Percentiles rank a stretch among this genome's conserved stretches.
Conservation (phyloP, 805 yeast genomes). For the Wickerhamomyces rabaulensis region DNA sequence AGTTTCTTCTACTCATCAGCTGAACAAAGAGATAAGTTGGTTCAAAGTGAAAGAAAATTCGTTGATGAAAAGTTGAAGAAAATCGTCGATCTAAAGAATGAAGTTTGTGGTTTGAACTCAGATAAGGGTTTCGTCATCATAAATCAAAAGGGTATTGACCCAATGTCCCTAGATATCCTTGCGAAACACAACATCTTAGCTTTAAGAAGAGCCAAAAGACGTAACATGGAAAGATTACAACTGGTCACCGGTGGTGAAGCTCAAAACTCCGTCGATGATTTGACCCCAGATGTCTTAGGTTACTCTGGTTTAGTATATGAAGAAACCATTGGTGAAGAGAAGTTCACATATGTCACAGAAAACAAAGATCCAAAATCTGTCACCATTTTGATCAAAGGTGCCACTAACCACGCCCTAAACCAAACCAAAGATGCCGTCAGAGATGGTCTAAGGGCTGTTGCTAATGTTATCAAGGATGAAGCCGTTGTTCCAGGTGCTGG, state of each 20-base stretch:
- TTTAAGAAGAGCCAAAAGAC: conserved; percentile 94
- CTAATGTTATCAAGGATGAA: conserved; percentile 83
- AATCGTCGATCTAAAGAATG: conserved; percentile 88
- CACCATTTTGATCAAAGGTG: conserved; percentile 89
- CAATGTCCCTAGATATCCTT: conserved; percentile 90
- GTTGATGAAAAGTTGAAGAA: conserved; percentile 90
- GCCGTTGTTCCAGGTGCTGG: conserved; percentile 96
- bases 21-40: conserved; percentile 93
- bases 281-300: conserved; percentile 75
- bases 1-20: conserved; percentile 93
- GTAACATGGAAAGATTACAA: conserved; percentile 98
- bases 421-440: conserved; percentile 97
- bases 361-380: conserved; percentile 85
- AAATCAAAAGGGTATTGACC: conserved; percentile 98
- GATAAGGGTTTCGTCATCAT: conserved; percentile 84
- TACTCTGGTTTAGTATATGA: conserved; percentile 88
- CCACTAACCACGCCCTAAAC: conserved; percentile 80
- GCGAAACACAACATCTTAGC: conserved; percentile 94
- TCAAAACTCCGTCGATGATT: conserved; percentile 93
- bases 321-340: conserved; percentile 93
- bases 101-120: conserved; percentile 75
- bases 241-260: conserved; percentile 96
- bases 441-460: conserved; percentile 93
- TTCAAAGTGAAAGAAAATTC: conserved; percentile 87
- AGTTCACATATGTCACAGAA: conserved; percentile 93